Base-by-base conservation (phyloP, 2,329 filamentous ascomycete genomes). In the Ophiostoma ips region DNA sequence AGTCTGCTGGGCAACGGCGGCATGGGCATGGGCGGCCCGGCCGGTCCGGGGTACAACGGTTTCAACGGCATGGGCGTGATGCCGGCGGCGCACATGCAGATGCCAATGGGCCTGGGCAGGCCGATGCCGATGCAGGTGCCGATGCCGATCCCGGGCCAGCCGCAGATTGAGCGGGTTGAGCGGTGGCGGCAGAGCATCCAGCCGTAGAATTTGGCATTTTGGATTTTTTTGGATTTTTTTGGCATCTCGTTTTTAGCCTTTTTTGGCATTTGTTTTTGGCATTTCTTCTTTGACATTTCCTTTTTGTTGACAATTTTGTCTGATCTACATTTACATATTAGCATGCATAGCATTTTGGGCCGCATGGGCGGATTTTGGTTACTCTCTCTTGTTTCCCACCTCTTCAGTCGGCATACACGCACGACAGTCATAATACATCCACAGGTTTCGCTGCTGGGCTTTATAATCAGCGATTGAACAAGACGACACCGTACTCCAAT, bases 111-210 rank as follows among this genome's bases (percentile, higher is more conserved):
- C 40, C 53, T 54, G 50, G 48, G 33, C 18, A 44, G 50, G 52
- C 41, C 49, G n/a, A 53, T 50, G 50, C 46, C 21, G 38, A 53
- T 53, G 52, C 54, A 47, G 11, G 50, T 58, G 55, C 59, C 57
- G 24, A 47, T 52, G 43, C 49, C 33, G 15, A 24, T 49, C 12
- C 57, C 54, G 38, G 48, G 46, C 45, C 59, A 55, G 44, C 58
- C 55, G 2, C 59, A 62, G 52, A 48, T 58, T 4, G 62, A 64
- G 44, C 61, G 56, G 47, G 63, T 65, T 11, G 63, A 65, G 57
- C 56, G 58, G 16, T 65, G 63, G 63, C 57, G 63, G 24, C 62
- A 63, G 53, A 53, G 58, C 15, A 59, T 65, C 12, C 49, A 54
- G 52, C 59, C 58, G 16, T 58, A 43, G n/a, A n/a, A 50, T 16